phyloP scores from a whole-genome alignment of 345 rosid genomes.

The rapeseed (Brassica napus) region Da-Ae NC_063444.1:2942501-2943000 shows the following conservation, averaged over 20 bases:
- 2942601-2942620: background rate
- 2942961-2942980: background rate
- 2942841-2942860: background rate
- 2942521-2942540: background rate
- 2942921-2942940: background rate
- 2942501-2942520: background rate
- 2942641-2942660: background rate
- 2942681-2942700: background rate
- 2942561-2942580: background rate
- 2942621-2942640: background rate
- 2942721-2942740: background rate
- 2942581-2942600: background rate
- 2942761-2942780: background rate
- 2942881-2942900: background rate
- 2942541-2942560: background rate
- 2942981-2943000: conserved; percentile 77
- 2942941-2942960: background rate
- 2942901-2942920: background rate
- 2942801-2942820: background rate
- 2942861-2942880: background rate
- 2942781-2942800: background rate
- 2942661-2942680: background rate
- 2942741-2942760: background rate
- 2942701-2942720: background rate
- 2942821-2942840: background rate